phyloP scores from a whole-genome alignment of 108 stramenopile species.

The Aurantiochytrium sp. region DNA sequence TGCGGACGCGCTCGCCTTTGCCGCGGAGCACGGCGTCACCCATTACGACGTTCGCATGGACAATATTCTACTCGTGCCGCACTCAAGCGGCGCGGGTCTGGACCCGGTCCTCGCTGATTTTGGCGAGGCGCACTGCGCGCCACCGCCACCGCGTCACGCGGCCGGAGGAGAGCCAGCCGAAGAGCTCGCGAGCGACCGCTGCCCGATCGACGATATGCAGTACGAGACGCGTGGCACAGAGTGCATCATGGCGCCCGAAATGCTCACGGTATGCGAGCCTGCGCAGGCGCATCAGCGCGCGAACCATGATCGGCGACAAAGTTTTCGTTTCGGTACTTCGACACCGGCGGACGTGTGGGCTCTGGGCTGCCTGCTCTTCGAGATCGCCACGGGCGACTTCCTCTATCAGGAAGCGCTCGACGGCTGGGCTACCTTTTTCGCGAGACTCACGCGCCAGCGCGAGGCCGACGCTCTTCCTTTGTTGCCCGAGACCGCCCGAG shows the following conservation, averaged over 20 bases:
- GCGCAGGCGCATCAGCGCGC: neutral
- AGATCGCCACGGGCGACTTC: neutral
- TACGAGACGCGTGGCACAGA: neutral
- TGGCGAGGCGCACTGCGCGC: neutral
- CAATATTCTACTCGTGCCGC: neutral
- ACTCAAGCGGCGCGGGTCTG: neutral
- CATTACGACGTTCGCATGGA: neutral
- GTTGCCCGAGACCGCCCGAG: neutral
- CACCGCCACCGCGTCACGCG: too few species aligned
- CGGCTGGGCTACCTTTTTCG: neutral
- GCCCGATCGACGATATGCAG: neutral
- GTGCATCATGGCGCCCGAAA: constrained; percentile 12
- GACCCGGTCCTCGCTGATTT: neutral
- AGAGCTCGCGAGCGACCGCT: too few species aligned
- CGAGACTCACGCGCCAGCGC: neutral
- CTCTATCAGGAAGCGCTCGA: neutral
- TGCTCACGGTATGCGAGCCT: neutral
- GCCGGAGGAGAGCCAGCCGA: too few species aligned
- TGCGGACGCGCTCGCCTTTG: neutral
- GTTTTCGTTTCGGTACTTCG: neutral
- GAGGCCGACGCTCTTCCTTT: neutral
- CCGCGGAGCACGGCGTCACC: neutral
- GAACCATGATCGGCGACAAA: neutral
- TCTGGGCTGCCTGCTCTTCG: neutral
- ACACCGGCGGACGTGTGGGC: neutral